Evolutionary conservation across 768 basidiomycete genomes (phyloP), one percentile per base, ranked within the genome.

Genomic region (Tricholoma saponaceum): DNA sequence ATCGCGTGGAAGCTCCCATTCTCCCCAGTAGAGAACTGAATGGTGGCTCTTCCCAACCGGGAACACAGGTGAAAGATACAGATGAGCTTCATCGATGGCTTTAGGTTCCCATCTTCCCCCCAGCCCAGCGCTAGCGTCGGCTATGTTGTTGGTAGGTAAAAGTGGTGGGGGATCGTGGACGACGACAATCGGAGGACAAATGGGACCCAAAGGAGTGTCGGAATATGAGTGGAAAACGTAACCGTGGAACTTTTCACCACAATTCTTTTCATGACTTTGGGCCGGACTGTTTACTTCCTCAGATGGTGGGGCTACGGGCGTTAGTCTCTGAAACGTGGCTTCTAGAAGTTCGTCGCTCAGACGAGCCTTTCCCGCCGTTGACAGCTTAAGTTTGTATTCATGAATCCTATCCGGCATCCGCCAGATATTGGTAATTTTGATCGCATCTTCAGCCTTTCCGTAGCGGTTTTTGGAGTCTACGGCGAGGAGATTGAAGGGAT

Each of bases 401-500:
- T 67, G 70, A 22, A 66, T 56, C 30, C 66, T 60, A 49, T 77
- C 75, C 4, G 66, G 59, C 58, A 59, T 69, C 1, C 69, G 61
- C 0, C 44, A 61, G 74, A 74, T 76, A 18, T 64, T 52, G 4
- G 53, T 30, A 0, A 22, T 41, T 10, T 32, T 25, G 39, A 51
- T 47, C 18, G 26, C 16, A 6, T 18, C 4, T 37, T 5, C 18
- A 20, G 51, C 51, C 20, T 41, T 51, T 23, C 54, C 28, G 6
- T 18, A 33, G 52, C 60, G 52, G 5, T n/a, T 10, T 5, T 47
- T 49, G 30, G 26, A 30, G 20, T 23, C 10, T 10, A 52, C 28
- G 14, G 51, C 51, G 37, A 80, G 71, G 9, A 74, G 47, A 52
- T 67, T 63, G 59, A 69, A 78, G 0, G 79, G 79, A 56, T 79